These are phyloP conservation scores for Verticillium nubilum DNA, from an alignment of 2,329 filamentous ascomycete genomes.

Conservation along the genomic window DNA sequence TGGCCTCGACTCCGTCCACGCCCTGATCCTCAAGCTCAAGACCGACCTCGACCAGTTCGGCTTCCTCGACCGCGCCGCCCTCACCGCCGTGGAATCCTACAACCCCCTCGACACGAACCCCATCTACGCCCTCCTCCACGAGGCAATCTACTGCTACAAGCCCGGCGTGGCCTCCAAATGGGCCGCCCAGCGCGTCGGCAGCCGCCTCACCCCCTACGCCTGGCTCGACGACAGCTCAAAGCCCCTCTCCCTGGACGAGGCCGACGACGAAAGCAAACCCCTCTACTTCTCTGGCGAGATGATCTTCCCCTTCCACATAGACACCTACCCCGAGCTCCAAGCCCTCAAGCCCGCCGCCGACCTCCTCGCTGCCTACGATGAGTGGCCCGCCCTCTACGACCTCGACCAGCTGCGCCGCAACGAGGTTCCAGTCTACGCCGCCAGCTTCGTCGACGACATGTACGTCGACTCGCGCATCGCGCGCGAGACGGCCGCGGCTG, in stretches of 20 bases:
- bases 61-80: constrained; percentile 66
- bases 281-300: constrained; percentile 89
- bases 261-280: constrained; percentile 34
- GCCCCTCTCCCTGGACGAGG: constrained; percentile 26
- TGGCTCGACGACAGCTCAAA: constrained; percentile 43
- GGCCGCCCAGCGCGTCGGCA: constrained; percentile 64
- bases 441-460: constrained; percentile 83
- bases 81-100: constrained; percentile 62
- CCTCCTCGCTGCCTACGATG: constrained; percentile 58
- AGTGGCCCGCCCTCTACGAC: constrained; percentile 77
- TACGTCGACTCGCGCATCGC: constrained; percentile 79
- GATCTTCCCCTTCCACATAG: constrained; percentile 82
- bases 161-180: constrained; percentile 60
- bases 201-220: constrained; percentile 36
- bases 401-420: constrained; percentile 67
- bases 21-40: constrained; percentile 63
- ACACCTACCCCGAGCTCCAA: constrained; percentile 71
- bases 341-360: constrained; percentile 64
- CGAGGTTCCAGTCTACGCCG: constrained; percentile 79
- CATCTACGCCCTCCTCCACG: constrained; percentile 83
- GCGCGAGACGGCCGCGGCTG: constrained; percentile 65
- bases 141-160: constrained; percentile 78
- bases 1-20: constrained; percentile 70
- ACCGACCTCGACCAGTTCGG: constrained; percentile 72
- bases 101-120: constrained; percentile 69